Base-by-base conservation (phyloP, 2,329 filamentous ascomycete genomes). In the Dothiorella sarmentorum region DNA sequence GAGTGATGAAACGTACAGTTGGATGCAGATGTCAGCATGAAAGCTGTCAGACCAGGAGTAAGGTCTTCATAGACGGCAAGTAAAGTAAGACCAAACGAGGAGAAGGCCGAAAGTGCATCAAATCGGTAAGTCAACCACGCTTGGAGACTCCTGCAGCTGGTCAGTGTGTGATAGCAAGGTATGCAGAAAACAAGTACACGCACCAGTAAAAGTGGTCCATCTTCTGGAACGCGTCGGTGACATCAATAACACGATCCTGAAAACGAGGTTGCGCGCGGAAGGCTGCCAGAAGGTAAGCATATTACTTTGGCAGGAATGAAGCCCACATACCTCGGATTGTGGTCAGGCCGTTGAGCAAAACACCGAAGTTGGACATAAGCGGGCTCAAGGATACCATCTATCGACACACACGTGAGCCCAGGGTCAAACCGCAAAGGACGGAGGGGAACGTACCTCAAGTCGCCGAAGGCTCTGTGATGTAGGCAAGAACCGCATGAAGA, bases 141-240 rank as follows among this genome's bases (percentile, higher is more conserved):
- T 64, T 95, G 90, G 42, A 95, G 80, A 60, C 86, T 89, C 77
- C 40, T 43, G 40, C 7, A 7, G 17, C 15, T 6, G 7, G 40
- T 37, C 11, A n/a, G 35, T 17, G 4, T 37, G 13, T 7, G 4
- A n/a, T 6, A 13, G 13, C n/a, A 17, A 17, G 35, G 35, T 7
- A 15, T 13, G n/a, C 4, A 37, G n/a, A n/a, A n/a, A n/a, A n/a
- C n/a, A n/a, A n/a, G n/a, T n/a, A 37, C 22, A 22, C 40, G 40
- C 22, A 53, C 88, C 91, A 96, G 75, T 95, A 96, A 75, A 96
- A 96, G 71, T 97, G 92, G 67, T 97, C 92, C 82, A 96, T 94
- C 69, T 91, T 91, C 71, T 96, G 92, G 69, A 96, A 96, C 17
- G 86, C 85, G 68, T 96, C 91, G 0, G 91, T 91, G 0, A 91